Percentiles rank a stretch among this genome's conserved stretches.
These are phyloP conservation scores for Phytophthora aleatoria DNA, from an alignment of 352 stramenopile genomes.

Conservation along the genomic window DNA sequence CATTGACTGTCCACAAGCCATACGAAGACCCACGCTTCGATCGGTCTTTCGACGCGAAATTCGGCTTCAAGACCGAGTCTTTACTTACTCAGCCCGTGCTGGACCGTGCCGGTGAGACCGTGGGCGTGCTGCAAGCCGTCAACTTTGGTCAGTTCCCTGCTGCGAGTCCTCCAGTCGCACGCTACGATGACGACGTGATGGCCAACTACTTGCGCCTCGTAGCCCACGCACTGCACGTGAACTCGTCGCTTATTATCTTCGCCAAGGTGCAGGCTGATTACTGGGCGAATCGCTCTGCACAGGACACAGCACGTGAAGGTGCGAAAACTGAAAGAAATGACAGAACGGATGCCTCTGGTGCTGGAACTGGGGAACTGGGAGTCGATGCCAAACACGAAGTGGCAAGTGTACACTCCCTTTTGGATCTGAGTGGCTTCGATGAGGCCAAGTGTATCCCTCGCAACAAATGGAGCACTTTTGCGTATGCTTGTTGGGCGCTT, in stretches of 20 bases:
- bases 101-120: conserved; percentile 64
- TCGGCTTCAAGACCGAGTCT: conserved; percentile 84
- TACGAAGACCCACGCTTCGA: conserved; percentile 86
- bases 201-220: conserved; percentile 67
- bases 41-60: conserved; percentile 77
- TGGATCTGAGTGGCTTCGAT: conserved; percentile 70
- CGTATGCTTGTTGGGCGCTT: conserved; percentile 64
- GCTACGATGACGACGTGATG: conserved; percentile 69
- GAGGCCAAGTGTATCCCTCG: conserved; percentile 63
- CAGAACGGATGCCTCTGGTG: conserved; percentile 8
- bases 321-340: not conserved
- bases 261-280: conserved; percentile 82
- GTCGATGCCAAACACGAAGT: conserved; percentile 57
- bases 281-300: conserved; percentile 60
- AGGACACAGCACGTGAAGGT: conserved; percentile 26
- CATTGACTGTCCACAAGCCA: conserved; percentile 65
- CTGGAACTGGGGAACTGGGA: conserved; percentile 32
- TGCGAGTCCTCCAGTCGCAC: conserved; percentile 51
- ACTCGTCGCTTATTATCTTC: conserved; percentile 83
- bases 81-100: conserved; percentile 76
- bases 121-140: conserved; percentile 70
- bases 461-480: conserved; percentile 83
- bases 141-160: conserved; percentile 63
- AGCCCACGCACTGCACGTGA: conserved; percentile 61
- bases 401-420: conserved; percentile 68